Evolutionary conservation across 345 rosid species (phyloP).

Genomic region (Eucalyptus leucophloia): DNA sequence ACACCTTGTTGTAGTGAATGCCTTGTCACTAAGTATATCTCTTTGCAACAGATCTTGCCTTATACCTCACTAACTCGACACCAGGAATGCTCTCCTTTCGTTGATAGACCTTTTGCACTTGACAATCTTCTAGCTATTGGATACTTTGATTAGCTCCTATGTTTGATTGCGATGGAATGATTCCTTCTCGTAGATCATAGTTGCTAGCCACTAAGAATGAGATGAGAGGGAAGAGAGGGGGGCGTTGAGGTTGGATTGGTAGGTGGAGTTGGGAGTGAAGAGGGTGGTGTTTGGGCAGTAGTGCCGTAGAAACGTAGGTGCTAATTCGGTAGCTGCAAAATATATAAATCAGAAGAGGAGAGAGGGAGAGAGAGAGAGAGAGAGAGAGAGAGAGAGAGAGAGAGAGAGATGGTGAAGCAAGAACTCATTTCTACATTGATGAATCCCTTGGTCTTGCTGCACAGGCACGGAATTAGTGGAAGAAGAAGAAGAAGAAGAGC

Average conservation of each 20-base stretch:
- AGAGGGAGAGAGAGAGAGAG: neutral
- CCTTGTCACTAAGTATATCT: neutral
- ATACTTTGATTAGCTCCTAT: neutral
- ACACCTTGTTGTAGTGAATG: neutral
- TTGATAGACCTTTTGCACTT: neutral
- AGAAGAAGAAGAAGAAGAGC: neutral
- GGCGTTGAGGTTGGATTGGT: neutral
- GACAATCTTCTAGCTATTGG: neutral
- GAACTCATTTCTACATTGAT: neutral
- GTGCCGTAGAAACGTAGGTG: neutral
- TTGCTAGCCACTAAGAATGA: neutral
- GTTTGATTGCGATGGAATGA: neutral
- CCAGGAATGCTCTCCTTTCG: neutral
- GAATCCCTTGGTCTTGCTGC: neutral
- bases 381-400: neutral
- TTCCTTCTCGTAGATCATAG: neutral
- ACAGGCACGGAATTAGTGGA: neutral
- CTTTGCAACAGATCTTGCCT: neutral
- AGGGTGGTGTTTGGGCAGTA: neutral
- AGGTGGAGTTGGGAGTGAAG: constrained; percentile 4
- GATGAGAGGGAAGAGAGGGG: neutral
- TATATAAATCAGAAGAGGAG: neutral
- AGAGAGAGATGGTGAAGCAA: neutral
- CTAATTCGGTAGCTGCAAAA: neutral
- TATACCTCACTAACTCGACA: neutral